These are phyloP conservation scores for Fusarium tjaetaba DNA, from an alignment of 2,329 filamentous ascomycete genomes.

Conservation along the genomic window DNA sequence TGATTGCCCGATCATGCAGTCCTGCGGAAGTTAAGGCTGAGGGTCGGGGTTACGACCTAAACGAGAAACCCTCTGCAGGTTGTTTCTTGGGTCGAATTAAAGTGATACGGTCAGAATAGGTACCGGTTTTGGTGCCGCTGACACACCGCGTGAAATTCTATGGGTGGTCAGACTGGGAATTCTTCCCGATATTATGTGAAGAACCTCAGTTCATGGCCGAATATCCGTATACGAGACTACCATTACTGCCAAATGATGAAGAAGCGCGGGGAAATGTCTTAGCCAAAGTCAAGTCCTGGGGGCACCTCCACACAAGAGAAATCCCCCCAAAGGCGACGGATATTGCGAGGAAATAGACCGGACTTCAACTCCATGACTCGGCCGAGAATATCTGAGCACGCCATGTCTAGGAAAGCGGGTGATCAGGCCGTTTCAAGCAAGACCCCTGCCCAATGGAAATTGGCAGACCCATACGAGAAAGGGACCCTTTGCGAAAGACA, in stretches of 20 bases:
- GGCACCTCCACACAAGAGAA: neutral
- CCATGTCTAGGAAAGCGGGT: neutral
- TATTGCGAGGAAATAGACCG: slow-evolving; percentile 23
- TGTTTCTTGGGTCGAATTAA: neutral
- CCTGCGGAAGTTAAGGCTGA: neutral
- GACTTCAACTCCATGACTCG: slow-evolving; percentile 8
- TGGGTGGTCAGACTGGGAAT: neutral
- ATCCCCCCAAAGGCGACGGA: slow-evolving; percentile 12
- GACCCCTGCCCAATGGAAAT: slow-evolving; percentile 15
- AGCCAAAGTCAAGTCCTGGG: neutral
- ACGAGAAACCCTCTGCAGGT: neutral
- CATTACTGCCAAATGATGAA: neutral
- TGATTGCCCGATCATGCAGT: slow-evolving; percentile 6
- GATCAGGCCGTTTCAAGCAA: neutral
- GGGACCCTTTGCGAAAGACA: slow-evolving; percentile 15
- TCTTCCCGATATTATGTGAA: neutral
- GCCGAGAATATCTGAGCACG: slow-evolving; percentile 21
- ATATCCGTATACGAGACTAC: neutral
- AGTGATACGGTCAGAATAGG: neutral
- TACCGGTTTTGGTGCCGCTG: neutral
- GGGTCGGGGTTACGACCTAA: neutral
- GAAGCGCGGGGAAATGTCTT: neutral
- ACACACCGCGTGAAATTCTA: neutral
- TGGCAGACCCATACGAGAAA: neutral
- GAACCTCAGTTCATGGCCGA: neutral